Conservation (phyloP, 2,329 filamentous ascomycete genomes). For the Nigrospora osmanthi region DNA sequence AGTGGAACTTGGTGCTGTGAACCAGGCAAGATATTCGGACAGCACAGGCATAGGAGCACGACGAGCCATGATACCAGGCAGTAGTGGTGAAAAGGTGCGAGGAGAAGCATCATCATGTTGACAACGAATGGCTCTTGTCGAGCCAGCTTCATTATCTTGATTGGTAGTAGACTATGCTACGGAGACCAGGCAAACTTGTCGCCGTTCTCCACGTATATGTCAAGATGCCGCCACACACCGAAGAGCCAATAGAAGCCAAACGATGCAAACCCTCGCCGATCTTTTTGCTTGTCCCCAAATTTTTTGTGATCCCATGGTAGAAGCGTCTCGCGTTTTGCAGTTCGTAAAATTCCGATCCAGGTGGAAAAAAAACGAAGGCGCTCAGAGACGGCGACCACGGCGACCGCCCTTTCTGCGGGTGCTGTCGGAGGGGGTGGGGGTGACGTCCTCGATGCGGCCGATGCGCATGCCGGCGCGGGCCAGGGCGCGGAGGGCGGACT, state of each 20-base stretch:
- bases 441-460: slow-evolving; percentile 98
- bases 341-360: slow-evolving; percentile 1
- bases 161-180: slow-evolving; percentile 8
- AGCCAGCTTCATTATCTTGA: slow-evolving; percentile 9
- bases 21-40: too few species aligned
- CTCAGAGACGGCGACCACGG: slow-evolving; percentile 99
- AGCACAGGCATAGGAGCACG: too few species aligned
- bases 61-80: too few species aligned
- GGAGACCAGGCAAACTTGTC: slow-evolving; percentile 10
- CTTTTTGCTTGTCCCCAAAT: slow-evolving; percentile 16
- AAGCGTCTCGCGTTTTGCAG: not conserved
- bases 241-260: slow-evolving; percentile 34
- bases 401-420: slow-evolving; percentile 99
- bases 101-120: slow-evolving; percentile 5
- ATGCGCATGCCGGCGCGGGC: slow-evolving; percentile 99
- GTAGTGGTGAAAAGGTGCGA: not conserved
- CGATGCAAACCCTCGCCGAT: slow-evolving; percentile 15
- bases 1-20: too few species aligned
- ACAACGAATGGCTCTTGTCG: slow-evolving; percentile 7
- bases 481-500: slow-evolving; percentile 97
- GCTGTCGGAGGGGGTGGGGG: slow-evolving; percentile 97
- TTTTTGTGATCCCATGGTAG: not conserved
- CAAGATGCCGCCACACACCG: slow-evolving; percentile 45
- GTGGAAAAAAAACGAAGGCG: slow-evolving; percentile 20
- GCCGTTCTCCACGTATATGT: slow-evolving; percentile 70